Evolutionary conservation across 1,139 yeast genomes (phyloP).

Genomic region (Pichia sp.): DNA sequence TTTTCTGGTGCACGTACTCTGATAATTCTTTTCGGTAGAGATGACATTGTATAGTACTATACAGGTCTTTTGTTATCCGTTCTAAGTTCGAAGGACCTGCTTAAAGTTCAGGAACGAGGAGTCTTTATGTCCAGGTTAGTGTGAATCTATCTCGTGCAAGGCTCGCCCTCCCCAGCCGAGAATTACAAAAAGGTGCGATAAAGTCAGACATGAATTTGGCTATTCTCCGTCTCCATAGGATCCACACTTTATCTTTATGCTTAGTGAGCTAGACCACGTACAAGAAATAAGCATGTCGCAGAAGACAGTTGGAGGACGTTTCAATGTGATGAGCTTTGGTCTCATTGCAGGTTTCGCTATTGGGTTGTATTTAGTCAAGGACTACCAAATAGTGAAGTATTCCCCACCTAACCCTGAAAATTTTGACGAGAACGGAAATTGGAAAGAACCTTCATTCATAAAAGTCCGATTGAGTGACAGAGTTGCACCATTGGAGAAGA

Average conservation of each 20-base stretch:
- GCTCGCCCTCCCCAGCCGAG: neutral
- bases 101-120: neutral
- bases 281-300: slow-evolving; percentile 18
- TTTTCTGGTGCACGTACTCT: slow-evolving; percentile 44
- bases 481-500: slow-evolving; percentile 30
- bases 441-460: slow-evolving; percentile 31
- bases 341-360: slow-evolving; percentile 26
- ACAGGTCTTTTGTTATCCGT: no score
- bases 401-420: slow-evolving; percentile 34
- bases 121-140: neutral
- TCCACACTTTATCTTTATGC: no score
- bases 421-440: slow-evolving; percentile 33
- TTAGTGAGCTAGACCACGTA: no score
- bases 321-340: slow-evolving; percentile 28
- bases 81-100: neutral
- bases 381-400: slow-evolving; percentile 32
- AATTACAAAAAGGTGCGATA: neutral
- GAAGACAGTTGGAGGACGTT: slow-evolving; percentile 29
- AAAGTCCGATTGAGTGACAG: slow-evolving; percentile 27
- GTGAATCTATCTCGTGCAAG: neutral
- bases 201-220: neutral
- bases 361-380: slow-evolving; percentile 31
- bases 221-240: neutral
- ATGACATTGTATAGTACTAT: slow-evolving; percentile 16
- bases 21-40: slow-evolving; percentile 80